Percentiles rank a stretch among this genome's conserved stretches.
These are phyloP conservation scores for Aspergillus flavus DNA, from an alignment of 2,329 filamentous ascomycete genomes.

Conservation along the genomic window DNA sequence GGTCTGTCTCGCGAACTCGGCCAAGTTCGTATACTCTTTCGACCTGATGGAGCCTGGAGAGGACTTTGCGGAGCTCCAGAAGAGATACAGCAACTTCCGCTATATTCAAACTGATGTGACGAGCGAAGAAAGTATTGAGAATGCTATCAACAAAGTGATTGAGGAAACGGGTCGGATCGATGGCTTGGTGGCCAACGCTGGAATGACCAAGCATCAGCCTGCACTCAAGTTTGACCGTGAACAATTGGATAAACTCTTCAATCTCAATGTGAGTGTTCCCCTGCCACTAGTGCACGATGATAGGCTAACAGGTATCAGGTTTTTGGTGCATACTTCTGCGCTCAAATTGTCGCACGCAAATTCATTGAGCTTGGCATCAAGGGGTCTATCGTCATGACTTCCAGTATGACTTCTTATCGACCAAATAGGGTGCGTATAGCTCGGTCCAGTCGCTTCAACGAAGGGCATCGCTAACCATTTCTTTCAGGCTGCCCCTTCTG, in stretches of 20 bases:
- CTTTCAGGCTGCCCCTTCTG: slow-evolving; percentile 50
- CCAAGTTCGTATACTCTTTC: slow-evolving; percentile 43
- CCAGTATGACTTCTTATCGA: slow-evolving; percentile 52
- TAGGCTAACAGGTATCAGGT: slow-evolving; percentile 15
- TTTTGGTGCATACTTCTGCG: slow-evolving; percentile 35
- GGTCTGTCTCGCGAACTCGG: slow-evolving; percentile 50
- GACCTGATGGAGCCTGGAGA: slow-evolving; percentile 40
- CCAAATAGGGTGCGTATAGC: slow-evolving; percentile 42
- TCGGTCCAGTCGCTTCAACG: not conserved
- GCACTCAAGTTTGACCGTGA: slow-evolving; percentile 48
- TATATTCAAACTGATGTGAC: slow-evolving; percentile 53
- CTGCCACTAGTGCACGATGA: not conserved
- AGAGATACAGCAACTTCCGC: slow-evolving; percentile 46
- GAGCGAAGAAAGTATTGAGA: slow-evolving; percentile 42
- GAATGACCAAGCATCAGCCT: slow-evolving; percentile 50
- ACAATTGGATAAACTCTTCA: slow-evolving; percentile 46
- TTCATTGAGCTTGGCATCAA: slow-evolving; percentile 47
- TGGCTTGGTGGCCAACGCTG: slow-evolving; percentile 47
- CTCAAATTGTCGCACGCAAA: slow-evolving; percentile 31
- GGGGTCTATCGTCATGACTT: slow-evolving; percentile 48
- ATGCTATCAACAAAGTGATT: slow-evolving; percentile 46
- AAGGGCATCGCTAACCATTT: not conserved
- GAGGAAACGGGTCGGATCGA: slow-evolving; percentile 43
- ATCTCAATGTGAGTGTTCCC: slow-evolving; percentile 43
- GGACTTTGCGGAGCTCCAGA: slow-evolving; percentile 39